Conservation (phyloP, 106 monocot species). For the Alisma plantagoaquatica region DNA sequence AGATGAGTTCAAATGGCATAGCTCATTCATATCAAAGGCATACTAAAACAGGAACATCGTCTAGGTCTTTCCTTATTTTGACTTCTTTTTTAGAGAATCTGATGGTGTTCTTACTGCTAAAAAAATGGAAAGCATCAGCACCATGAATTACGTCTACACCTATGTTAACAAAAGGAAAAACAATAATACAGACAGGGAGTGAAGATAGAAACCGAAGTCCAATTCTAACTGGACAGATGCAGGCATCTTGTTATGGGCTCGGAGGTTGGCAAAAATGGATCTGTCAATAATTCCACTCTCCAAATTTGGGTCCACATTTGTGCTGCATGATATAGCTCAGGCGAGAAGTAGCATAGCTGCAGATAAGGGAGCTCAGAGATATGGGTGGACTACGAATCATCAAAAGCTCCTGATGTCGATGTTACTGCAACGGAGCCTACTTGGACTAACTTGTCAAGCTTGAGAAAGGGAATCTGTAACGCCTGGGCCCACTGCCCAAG, state of each 20-base stretch:
- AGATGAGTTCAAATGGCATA: slow-evolving; percentile 16
- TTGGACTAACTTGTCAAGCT: slow-evolving; percentile 11
- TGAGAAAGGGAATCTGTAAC: slow-evolving; percentile 7
- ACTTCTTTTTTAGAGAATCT: slow-evolving; percentile 50
- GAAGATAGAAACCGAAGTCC: slow-evolving; percentile 25
- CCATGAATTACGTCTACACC: slow-evolving; percentile 80
- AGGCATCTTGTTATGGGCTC: slow-evolving; percentile 82
- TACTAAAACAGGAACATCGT: slow-evolving; percentile 50
- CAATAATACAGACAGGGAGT: slow-evolving; percentile 14
- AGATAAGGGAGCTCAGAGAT: slow-evolving; percentile 26
- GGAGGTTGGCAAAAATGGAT: slow-evolving; percentile 33
- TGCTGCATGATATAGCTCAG: slow-evolving; percentile 63
- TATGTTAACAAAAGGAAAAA: slow-evolving; percentile 38
- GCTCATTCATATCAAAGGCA: slow-evolving; percentile 62
- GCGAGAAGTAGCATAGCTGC: slow-evolving; percentile 37
- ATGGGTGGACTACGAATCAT: no score
- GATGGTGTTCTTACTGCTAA: slow-evolving; percentile 61
- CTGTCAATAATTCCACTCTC: slow-evolving; percentile 35
- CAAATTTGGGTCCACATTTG: slow-evolving; percentile 68
- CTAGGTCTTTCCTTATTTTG: slow-evolving; percentile 35
- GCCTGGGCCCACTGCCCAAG: no score
- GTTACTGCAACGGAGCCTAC: no score
- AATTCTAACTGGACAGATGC: slow-evolving; percentile 74
- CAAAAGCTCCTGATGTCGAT: no score
- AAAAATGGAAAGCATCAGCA: slow-evolving; percentile 50